Base-by-base conservation (phyloP, 306 rosid genomes). In the Cyclanthera cordifolia region DNA sequence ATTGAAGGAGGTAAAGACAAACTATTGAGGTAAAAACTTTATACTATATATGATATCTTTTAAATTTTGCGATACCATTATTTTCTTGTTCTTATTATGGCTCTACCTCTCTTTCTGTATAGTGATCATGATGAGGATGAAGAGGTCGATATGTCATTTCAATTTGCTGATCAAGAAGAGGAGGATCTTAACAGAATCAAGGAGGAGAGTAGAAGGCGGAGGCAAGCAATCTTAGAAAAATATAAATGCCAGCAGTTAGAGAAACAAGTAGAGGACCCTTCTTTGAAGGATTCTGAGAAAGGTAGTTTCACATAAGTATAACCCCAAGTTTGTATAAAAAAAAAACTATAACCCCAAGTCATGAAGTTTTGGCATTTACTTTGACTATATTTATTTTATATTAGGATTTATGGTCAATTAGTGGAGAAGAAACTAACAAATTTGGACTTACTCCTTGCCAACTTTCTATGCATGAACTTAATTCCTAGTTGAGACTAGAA, bases 201-300 rank as follows among this genome's bases (percentile, higher is more conserved):
- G 80, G 99, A 90, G 86, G 97, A 90, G 82, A 90, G 97, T 80
- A 82, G 86, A 71, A 88, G 88, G 71, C 77, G 95, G 80, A 88
- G 87, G 72, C 92, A 82, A 63, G 99, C 95, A 24, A 94, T 94
- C 79, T 79, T 94, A 79, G 97, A 88, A 76, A 94, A 94, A 83
- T 86, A 90, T 72, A 90, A 82, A 78, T 86, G 71, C 67, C 84
- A 78, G 88, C 79, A 59, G 53, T 46, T 45, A 37, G 76, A 71
- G 72, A 89, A 84, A 79, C 80, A 73, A 78, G 78, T 28, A 34
- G 81, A 32, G 37, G 37, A 75, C 41, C 76, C 79, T 75, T 73
- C 34, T 3, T 77, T 67, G 60, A 78, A 76, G 72, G 78, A 71
- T 71, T 76, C 69, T 41, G 79, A 66, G 55, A 82, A 84, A 73